These are phyloP conservation scores for Aspergillus pseudonomiae DNA, from an alignment of 2,329 filamentous ascomycete genomes.

Conservation along the genomic window DNA sequence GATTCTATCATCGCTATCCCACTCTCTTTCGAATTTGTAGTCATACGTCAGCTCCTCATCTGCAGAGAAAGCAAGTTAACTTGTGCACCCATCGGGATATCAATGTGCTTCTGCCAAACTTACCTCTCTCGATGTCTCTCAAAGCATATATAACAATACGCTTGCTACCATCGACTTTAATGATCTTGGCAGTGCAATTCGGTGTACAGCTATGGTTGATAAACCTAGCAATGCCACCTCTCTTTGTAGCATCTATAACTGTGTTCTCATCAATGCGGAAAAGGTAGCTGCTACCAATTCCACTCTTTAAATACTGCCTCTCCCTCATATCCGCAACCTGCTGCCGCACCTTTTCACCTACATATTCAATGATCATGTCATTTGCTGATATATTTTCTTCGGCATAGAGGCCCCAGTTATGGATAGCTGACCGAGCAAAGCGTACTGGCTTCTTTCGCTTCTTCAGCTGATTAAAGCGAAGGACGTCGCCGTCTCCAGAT, in stretches of 20 bases:
- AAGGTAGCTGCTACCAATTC: constrained; percentile 94
- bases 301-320: constrained; percentile 88
- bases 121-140: constrained; percentile 92
- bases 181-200: constrained; percentile 99
- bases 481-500: constrained; percentile 80
- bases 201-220: constrained; percentile 98
- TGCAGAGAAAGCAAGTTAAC: constrained; percentile 43
- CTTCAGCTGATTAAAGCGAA: constrained; percentile 98
- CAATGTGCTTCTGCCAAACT: constrained; percentile 45
- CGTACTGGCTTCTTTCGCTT: constrained; percentile 99
- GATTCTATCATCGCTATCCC: constrained; percentile 91
- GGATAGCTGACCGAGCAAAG: constrained; percentile 95
- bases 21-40: constrained; percentile 99
- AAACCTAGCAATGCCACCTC: constrained; percentile 95
- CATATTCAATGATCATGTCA: constrained; percentile 99
- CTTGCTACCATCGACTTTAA: constrained; percentile 97
- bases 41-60: constrained; percentile 99
- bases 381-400: constrained; percentile 97
- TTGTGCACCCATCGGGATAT: constrained; percentile 1
- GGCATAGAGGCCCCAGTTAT: constrained; percentile 97
- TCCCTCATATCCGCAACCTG: constrained; percentile 97
- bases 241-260: constrained; percentile 97
- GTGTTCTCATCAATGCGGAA: constrained; percentile 98
- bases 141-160: constrained; percentile 98
- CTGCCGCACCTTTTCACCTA: constrained; percentile 95